phyloP scores from a whole-genome alignment of 768 basidiomycete species.

The Suillus tomentosus region DNA sequence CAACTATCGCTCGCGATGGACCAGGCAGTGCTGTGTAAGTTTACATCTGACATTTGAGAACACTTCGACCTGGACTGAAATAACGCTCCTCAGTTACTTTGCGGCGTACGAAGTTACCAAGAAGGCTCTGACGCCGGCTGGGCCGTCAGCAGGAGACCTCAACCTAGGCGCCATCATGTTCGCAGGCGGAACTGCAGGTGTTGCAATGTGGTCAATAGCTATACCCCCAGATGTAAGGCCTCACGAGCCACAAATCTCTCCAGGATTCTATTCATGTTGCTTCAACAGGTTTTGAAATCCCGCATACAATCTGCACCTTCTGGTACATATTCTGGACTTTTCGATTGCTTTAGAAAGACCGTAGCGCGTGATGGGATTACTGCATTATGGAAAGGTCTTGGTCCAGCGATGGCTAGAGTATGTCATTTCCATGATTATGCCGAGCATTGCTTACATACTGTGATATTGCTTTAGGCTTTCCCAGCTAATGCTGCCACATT shows the following conservation, averaged over 20 bases:
- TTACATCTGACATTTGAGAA: constrained; percentile 4
- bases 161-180: constrained; percentile 85
- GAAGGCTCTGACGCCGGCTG: constrained; percentile 78
- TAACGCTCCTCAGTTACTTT: constrained; percentile 69
- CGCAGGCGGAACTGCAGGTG: constrained; percentile 92
- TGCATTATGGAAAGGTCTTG: constrained; percentile 97
- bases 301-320: constrained; percentile 94
- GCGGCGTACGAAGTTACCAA: constrained; percentile 96
- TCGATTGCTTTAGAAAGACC: constrained; percentile 92
- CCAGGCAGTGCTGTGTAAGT: constrained; percentile 95
- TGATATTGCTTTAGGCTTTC: constrained; percentile 66
- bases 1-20: constrained; percentile 94
- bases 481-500: constrained; percentile 96
- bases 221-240: constrained; percentile 91
- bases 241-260: not conserved
- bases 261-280: constrained; percentile 12
- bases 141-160: constrained; percentile 76
- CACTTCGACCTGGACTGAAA: constrained; percentile 9
- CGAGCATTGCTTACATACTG: not conserved
- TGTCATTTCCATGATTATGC: constrained; percentile 28
- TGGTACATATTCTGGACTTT: constrained; percentile 92
- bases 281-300: constrained; percentile 85
- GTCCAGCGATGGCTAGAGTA: constrained; percentile 93
- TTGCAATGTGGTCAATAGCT: constrained; percentile 98
- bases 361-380: constrained; percentile 84